Percentiles rank a stretch among this genome's conserved stretches.
phyloP scores from a whole-genome alignment of 2,329 filamentous ascomycete genomes.

The Bipolaris cookei region DNA sequence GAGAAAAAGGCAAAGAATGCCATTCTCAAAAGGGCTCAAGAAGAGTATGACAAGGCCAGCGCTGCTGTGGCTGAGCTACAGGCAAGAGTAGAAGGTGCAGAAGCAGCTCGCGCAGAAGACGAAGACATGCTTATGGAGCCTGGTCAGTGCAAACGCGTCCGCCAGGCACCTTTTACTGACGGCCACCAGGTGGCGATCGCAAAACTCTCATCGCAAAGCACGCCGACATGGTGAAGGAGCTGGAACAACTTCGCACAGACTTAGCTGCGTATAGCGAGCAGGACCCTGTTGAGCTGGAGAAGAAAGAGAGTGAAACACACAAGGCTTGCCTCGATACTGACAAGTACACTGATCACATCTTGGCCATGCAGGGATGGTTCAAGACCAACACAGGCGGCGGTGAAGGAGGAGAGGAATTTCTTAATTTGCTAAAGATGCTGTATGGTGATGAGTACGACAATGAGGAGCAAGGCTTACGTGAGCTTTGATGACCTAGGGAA shows the following conservation, averaged over 20 bases:
- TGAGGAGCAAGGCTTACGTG: conserved; percentile 59
- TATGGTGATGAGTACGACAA: conserved; percentile 63
- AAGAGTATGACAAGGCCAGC: conserved; percentile 48
- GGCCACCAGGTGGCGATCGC: conserved; percentile 37
- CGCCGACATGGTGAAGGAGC: conserved; percentile 44
- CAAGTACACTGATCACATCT: conserved; percentile 54
- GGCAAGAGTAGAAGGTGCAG: conserved; percentile 49
- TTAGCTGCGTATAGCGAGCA: conserved; percentile 55
- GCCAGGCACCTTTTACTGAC: background rate
- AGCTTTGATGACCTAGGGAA: conserved; percentile 21
- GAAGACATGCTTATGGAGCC: conserved; percentile 45
- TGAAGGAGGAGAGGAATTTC: conserved; percentile 54
- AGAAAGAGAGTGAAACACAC: conserved; percentile 45
- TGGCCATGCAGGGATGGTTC: conserved; percentile 55
- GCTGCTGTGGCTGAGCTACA: conserved; percentile 48
- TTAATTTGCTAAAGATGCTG: conserved; percentile 52
- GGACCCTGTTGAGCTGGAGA: conserved; percentile 55
- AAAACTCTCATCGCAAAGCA: conserved; percentile 49
- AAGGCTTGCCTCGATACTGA: conserved; percentile 43
- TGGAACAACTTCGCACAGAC: conserved; percentile 50
- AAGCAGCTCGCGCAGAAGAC: conserved; percentile 49
- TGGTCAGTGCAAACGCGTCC: conserved; percentile 24
- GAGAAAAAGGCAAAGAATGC: conserved; percentile 57
- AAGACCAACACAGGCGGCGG: conserved; percentile 47
- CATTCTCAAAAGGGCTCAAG: conserved; percentile 46